Conservation (phyloP, 2,329 filamentous ascomycete genomes). For the Macrophomina tecta region DNA sequence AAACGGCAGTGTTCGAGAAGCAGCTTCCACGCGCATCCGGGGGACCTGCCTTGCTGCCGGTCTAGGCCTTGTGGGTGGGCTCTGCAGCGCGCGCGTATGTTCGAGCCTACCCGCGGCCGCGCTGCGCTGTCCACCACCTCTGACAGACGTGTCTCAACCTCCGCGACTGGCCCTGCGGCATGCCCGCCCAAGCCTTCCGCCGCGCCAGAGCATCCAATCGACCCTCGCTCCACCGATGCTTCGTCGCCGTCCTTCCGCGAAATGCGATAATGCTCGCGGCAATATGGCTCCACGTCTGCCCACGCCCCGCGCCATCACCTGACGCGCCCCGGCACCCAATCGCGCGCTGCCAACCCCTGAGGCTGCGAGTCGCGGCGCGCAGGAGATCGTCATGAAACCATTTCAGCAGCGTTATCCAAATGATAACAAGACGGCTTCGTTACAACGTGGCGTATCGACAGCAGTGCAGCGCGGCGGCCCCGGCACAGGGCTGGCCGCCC, state of each 20-base stretch:
- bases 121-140: conserved; percentile 21
- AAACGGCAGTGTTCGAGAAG: conserved; percentile 14
- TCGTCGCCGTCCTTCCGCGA: background rate
- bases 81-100: background rate
- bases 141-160: conserved; percentile 8
- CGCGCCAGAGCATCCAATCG: conserved; percentile 16
- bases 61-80: background rate
- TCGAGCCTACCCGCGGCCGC: background rate
- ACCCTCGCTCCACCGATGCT: conserved; percentile 1
- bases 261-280: background rate
- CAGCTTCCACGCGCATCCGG: conserved; percentile 9
- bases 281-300: conserved; percentile 20
- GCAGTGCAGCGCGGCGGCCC: background rate
- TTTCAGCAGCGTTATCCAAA: conserved; percentile 8
- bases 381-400: conserved; percentile 17
- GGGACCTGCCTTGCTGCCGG: background rate
- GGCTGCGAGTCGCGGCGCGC: conserved; percentile 7
- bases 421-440: background rate
- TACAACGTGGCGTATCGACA: conserved; percentile 22
- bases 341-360: conserved; percentile 1
- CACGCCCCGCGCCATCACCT: conserved; percentile 16
- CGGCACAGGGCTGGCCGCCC: conserved; percentile 1
- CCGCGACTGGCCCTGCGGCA: conserved; percentile 4
- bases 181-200: conserved; percentile 4
- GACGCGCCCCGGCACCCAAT: background rate